phyloP scores from a whole-genome alignment of 106 monocot species.

The Ottelia alismoides region DNA sequence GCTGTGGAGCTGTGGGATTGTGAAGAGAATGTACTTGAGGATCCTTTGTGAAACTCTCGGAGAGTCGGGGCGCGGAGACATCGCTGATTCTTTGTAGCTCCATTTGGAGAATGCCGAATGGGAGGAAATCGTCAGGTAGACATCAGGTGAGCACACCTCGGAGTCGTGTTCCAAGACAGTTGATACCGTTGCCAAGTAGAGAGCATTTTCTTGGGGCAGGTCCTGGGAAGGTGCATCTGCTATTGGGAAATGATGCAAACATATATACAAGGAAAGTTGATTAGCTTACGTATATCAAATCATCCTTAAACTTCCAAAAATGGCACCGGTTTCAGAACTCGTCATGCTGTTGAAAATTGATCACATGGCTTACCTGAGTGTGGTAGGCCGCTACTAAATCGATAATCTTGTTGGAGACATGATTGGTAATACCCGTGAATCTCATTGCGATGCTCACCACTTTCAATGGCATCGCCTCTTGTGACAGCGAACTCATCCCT shows the following conservation, averaged over 20 bases:
- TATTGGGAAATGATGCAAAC: conserved; percentile 1
- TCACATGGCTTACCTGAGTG: conserved; percentile 22
- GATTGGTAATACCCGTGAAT: conserved; percentile 2
- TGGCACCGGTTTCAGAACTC: neutral
- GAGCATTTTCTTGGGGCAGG: conserved; percentile 36
- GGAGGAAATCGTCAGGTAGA: neutral
- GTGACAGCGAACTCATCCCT: no score
- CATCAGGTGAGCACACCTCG: conserved; percentile 2
- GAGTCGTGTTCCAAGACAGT: conserved; percentile 32
- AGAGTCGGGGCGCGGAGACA: neutral
- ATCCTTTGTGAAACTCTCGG: conserved; percentile 28
- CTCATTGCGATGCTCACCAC: neutral
- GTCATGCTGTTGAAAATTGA: neutral
- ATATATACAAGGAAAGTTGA: neutral
- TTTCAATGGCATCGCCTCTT: neutral
- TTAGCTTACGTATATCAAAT: neutral
- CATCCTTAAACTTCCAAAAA: neutral
- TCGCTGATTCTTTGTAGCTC: conserved; percentile 4
- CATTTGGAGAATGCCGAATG: conserved; percentile 53
- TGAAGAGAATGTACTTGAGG: conserved; percentile 43
- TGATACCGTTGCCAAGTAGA: conserved; percentile 55
- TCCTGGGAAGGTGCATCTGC: conserved; percentile 22
- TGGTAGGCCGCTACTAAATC: conserved; percentile 21
- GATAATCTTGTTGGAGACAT: conserved; percentile 32
- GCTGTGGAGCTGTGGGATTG: conserved; percentile 18